Base-by-base conservation (phyloP, 768 basidiomycete genomes). In the Tricholomella constricta region DNA sequence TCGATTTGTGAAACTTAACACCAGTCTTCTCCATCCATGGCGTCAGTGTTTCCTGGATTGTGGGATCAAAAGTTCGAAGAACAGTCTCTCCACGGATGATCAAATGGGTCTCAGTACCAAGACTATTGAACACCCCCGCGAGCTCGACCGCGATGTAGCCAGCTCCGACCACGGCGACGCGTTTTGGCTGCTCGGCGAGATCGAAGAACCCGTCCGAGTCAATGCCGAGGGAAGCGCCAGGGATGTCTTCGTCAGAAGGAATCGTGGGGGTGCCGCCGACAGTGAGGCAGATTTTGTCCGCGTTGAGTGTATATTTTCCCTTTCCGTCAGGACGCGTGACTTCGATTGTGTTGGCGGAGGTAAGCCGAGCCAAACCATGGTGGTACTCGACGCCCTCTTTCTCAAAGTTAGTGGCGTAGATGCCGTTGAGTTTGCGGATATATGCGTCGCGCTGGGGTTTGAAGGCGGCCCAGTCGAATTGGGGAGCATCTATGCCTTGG, bases 91-190 rank as follows among this genome's bases (percentile, higher is more conserved):
- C 78, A 48, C 97, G 88, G 60, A 98, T 98, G 68, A 98, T 69
- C 59, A 98, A 71, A 67, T 98, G 94, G 7, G 94, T 94, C 71
- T 98, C 93, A 31, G 87, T 81, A 19, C 95, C 94, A 51, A 97
- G 84, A 6, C 91, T 79, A 70, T 98, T 84, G 72, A 99, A 84
- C 49, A 99, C 84, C 17, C 97, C 97, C 4, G 96, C 93, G 41
- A 99, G 84, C 72, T 99, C 97, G 56, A 98, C 91, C 15, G 94
- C 94, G 61, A 99, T 98, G 69, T 99, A 99, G 1, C 97, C 97
- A 12, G 97, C 97, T 41, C 97, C 97, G 37, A 98, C 86, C 49
- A 98, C 88, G 3, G 88, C 95, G 26, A 97, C 94, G 52, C 94
- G 84, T 71, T 88, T 91, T 8, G 97, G 97, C 69, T 96, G 94